Evolutionary conservation across 345 rosid genomes (phyloP).

Genomic region (Noccaea bulbosa): DNA sequence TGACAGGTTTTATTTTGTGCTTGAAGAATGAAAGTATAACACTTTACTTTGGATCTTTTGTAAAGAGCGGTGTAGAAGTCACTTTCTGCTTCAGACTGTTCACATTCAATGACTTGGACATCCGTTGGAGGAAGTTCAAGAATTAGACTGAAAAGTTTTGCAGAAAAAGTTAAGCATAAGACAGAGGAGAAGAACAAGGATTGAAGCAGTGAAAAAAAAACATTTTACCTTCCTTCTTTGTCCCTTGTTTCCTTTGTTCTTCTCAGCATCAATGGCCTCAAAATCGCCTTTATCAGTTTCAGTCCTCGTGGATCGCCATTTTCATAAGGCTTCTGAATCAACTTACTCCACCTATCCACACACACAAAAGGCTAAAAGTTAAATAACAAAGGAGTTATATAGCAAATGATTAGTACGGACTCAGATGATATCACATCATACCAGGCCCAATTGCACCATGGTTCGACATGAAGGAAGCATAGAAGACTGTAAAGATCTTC

Average conservation of each 20-base stretch:
- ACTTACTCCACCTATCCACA: slow-evolving; percentile 60
- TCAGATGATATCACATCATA: slow-evolving; percentile 32
- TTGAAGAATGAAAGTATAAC: slow-evolving; percentile 1
- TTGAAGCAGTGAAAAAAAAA: neutral
- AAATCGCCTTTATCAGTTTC: slow-evolving; percentile 61
- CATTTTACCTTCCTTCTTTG: slow-evolving; percentile 59
- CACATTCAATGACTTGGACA: slow-evolving; percentile 58
- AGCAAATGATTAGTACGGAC: neutral
- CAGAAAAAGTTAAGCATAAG: slow-evolving; percentile 1
- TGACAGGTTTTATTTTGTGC: neutral
- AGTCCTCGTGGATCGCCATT: slow-evolving; percentile 69
- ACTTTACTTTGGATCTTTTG: slow-evolving; percentile 65
- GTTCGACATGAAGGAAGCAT: slow-evolving; percentile 73
- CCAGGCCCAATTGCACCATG: slow-evolving; percentile 84
- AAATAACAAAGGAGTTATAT: neutral
- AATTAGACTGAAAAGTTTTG: slow-evolving; percentile 53
- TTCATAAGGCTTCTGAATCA: slow-evolving; percentile 69
- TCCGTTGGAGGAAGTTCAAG: slow-evolving; percentile 74
- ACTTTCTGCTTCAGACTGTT: slow-evolving; percentile 64
- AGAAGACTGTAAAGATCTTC: slow-evolving; percentile 73
- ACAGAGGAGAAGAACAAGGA: neutral
- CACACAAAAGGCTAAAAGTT: neutral
- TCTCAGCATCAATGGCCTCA: slow-evolving; percentile 70
- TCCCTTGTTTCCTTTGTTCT: slow-evolving; percentile 74
- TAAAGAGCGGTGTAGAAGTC: slow-evolving; percentile 69